Evolutionary conservation across 768 basidiomycete genomes (phyloP), one percentile per base, ranked within the genome.

Genomic region (Leucogyrophana mollusca): DNA sequence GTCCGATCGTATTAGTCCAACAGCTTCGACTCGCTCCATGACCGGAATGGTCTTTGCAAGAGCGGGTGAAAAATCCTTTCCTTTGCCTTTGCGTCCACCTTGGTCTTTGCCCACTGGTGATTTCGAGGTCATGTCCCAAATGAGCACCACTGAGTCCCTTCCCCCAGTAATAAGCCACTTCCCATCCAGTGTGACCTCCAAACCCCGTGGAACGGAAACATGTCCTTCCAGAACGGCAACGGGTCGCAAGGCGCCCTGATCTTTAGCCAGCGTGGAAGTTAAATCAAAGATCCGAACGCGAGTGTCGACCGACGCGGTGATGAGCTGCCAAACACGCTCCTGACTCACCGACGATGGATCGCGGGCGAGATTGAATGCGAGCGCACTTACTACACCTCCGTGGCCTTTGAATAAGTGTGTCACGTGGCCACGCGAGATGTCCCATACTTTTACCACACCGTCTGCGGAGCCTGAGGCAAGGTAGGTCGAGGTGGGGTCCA

Each of bases 371-470:
- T 85, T 87, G 69, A 94, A 99, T 20, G 78, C 71, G 49, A 98
- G 71, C 13, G 95, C 94, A 54, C 88, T 90, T 62, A 99, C 86
- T 49, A 96, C 90, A n/a, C 96, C 96, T 4, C 94, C 96, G 61
- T 98, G 96, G 2, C 94, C 95, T 58, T 88, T 89, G 76, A 95
- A 93, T 10, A 94, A 77, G 64, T 99, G 96, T 0, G 96, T 99
- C 24, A 90, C 81, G 61, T 85, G 94, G 25, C 93, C 94, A 20
- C 84, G 84, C 3, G 75, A 67, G 37, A 94, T 83, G 62, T 96
- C 87, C 94, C 94, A 98, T 9, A 99, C 91, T 72, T 97, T 98
- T 36, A 97, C 96, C 24, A 90, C 78, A 18, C 96, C 95, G 54
- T 99, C 96, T 6, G 95, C 92, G 9, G 95, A 89, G 1, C 96